Conservation (phyloP, 23 red algal genomes). For the Agarophyton chilense region DNA sequence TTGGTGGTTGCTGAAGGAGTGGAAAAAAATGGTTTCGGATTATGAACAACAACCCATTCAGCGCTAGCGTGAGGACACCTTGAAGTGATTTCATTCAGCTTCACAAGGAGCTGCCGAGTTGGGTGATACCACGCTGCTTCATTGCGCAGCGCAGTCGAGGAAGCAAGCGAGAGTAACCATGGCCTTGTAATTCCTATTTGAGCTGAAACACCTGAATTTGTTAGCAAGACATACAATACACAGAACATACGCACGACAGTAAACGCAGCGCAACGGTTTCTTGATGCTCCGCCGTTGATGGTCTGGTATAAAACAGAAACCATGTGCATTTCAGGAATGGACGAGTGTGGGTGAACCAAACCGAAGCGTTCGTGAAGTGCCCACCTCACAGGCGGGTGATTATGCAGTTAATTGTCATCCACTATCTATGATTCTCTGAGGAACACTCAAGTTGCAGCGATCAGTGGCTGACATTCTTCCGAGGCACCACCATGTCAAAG, state of each 20-base stretch:
- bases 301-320: not conserved
- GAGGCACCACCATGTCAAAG: not conserved
- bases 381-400: not conserved
- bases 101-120: constrained; percentile 11
- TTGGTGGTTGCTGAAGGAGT: not conserved
- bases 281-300: not conserved
- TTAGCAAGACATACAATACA: not conserved
- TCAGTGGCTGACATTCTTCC: not conserved
- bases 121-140: constrained; percentile 1
- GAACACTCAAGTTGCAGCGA: not conserved
- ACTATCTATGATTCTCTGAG: not conserved
- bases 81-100: constrained; percentile 11
- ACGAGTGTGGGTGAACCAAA: not conserved
- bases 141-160: not conserved
- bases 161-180: constrained; percentile 22
- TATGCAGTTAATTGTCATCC: not conserved
- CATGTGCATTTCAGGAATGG: not conserved
- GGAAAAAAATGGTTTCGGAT: not conserved
- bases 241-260: not conserved
- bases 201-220: not conserved
- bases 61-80: constrained; percentile 1
- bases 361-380: not conserved
- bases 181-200: not conserved
- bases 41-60: not conserved
- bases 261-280: not conserved